phyloP scores from a whole-genome alignment of 306 rosid species.

The Castanospermum australe region DNA sequence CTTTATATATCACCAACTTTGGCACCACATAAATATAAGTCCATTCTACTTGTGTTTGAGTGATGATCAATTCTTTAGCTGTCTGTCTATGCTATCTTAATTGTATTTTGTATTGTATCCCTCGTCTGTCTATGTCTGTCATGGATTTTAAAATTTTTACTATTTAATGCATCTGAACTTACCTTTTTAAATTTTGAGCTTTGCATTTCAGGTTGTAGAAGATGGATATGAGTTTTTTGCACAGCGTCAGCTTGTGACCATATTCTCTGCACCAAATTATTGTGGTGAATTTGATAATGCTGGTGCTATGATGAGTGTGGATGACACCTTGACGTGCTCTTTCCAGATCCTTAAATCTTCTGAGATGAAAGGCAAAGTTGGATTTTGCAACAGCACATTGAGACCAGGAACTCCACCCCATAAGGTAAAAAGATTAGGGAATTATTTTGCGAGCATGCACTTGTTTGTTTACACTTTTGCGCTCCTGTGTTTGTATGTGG shows the following conservation, averaged over 20 bases:
- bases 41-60: neutral
- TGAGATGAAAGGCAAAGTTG: conserved; percentile 47
- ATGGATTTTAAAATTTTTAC: neutral
- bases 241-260: conserved; percentile 44
- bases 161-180: neutral
- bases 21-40: neutral
- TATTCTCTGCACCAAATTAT: conserved; percentile 51
- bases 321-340: conserved; percentile 47
- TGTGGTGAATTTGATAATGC: conserved; percentile 52
- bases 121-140: no score
- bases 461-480: neutral
- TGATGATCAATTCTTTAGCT: neutral
- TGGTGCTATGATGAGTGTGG: conserved; percentile 55
- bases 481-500: neutral
- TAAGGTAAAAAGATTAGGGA: conserved; percentile 32
- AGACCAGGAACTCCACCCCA: conserved; percentile 57
- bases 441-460: conserved; percentile 8
- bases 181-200: neutral
- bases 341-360: conserved; percentile 51
- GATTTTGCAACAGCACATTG: conserved; percentile 39
- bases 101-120: no score
- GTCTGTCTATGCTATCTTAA: no score
- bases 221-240: conserved; percentile 53
- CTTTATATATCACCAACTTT: conserved; percentile 11
- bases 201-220: conserved; percentile 41